phyloP scores from a whole-genome alignment of 306 rosid species.

The Dalbergia cultrata region DNA sequence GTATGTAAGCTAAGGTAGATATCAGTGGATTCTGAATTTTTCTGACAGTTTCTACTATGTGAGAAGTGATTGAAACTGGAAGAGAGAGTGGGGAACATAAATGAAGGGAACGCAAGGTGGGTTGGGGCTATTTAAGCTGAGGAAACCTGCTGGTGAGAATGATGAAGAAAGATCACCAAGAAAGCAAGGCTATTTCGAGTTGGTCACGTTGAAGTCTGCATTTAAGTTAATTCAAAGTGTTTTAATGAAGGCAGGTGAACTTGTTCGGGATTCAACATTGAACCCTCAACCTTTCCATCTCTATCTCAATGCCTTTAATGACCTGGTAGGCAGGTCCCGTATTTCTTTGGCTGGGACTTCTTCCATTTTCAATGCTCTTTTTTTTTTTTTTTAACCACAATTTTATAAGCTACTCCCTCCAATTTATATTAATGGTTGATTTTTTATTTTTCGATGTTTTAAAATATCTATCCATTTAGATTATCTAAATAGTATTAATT shows the following conservation, averaged over 20 bases:
- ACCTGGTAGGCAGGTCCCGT: constrained; percentile 53
- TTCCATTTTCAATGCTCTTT: background rate
- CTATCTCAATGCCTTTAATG: constrained; percentile 58
- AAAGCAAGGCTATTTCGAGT: constrained; percentile 53
- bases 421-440: too few species aligned
- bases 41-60: constrained; percentile 51
- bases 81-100: constrained; percentile 53
- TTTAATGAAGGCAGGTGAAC: constrained; percentile 90
- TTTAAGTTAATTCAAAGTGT: constrained; percentile 83
- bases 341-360: background rate
- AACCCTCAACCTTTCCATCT: constrained; percentile 46
- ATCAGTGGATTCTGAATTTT: constrained; percentile 43
- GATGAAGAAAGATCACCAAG: constrained; percentile 56
- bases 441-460: too few species aligned
- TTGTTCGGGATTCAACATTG: constrained; percentile 54
- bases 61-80: constrained; percentile 45
- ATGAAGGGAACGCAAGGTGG: constrained; percentile 76
- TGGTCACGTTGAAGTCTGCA: constrained; percentile 78
- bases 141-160: constrained; percentile 52
- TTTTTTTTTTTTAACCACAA: background rate
- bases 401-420: background rate
- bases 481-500: too few species aligned
- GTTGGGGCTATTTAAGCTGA: constrained; percentile 75
- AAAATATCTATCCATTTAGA: too few species aligned
- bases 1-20: constrained; percentile 39